Conservation (phyloP, 1,284 basidiomycete species). For the Apiotrichum gracile region DNA sequence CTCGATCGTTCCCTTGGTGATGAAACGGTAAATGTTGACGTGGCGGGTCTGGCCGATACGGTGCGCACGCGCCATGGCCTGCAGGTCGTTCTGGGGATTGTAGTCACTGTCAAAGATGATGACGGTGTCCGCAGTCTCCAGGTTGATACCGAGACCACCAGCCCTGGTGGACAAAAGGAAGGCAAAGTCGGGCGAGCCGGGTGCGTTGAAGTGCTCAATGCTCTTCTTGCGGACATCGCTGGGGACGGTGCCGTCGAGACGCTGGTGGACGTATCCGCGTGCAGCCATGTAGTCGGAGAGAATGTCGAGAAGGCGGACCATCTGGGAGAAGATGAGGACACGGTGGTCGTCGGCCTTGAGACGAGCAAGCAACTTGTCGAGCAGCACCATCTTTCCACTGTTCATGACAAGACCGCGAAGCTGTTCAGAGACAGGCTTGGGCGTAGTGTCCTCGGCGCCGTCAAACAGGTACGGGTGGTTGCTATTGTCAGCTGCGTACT, state of each 20-base stretch:
- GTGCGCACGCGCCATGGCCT: constrained; percentile 98
- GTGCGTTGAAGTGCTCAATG: constrained; percentile 71
- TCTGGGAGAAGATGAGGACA: constrained; percentile 97
- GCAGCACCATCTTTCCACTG: constrained; percentile 93
- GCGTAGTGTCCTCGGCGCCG: constrained; percentile 73
- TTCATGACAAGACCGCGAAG: constrained; percentile 96
- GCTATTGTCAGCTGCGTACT: too few species aligned
- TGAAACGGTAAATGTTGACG: constrained; percentile 93
- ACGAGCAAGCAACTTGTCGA: constrained; percentile 86
- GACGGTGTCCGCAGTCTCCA: constrained; percentile 96
- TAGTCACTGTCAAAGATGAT: constrained; percentile 83
- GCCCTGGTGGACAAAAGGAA: constrained; percentile 91
- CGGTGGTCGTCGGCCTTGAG: constrained; percentile 90
- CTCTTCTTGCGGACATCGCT: constrained; percentile 78
- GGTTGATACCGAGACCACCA: constrained; percentile 95
- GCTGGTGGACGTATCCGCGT: constrained; percentile 76
- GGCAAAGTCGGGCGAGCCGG: constrained; percentile 67
- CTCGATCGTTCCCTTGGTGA: constrained; percentile 98
- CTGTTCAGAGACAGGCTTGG: constrained; percentile 62
- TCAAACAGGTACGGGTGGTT: constrained; percentile 99
- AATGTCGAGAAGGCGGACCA: constrained; percentile 99
- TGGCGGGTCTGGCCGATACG: constrained; percentile 96
- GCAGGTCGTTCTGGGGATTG: constrained; percentile 94
- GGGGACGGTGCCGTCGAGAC: constrained; percentile 70
- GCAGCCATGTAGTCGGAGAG: constrained; percentile 93